A percentile compares a stretch with the other conserved stretches of the same genome.
Conservation (phyloP, 225 moss, liverwort and hornwort genomes). For the Polytrichum formosum region DNA sequence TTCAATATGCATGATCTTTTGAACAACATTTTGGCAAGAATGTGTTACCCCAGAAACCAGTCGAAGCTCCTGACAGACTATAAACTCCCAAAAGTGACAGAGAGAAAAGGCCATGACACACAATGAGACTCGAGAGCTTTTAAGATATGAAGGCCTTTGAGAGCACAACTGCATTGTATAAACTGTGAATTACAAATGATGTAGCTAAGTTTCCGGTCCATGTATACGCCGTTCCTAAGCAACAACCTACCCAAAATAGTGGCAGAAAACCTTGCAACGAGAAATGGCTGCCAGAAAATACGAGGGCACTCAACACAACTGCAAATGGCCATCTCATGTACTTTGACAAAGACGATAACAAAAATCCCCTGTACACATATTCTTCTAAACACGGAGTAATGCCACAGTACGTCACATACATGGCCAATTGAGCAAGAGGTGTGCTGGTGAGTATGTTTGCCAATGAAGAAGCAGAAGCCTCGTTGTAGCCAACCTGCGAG, state of each 20-base stretch:
- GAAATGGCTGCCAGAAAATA: conserved; percentile 65
- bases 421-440: conserved; percentile 25
- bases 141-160: conserved; percentile 27
- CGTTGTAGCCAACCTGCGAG: conserved; percentile 27
- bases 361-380: conserved; percentile 68
- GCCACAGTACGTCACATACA: conserved; percentile 53
- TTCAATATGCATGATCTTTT: too few species aligned
- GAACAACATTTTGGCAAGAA: too few species aligned
- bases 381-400: conserved; percentile 69
- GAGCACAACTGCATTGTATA: conserved; percentile 62
- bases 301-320: conserved; percentile 37
- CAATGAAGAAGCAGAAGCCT: conserved; percentile 9
- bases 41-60: too few species aligned
- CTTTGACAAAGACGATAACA: conserved; percentile 43
- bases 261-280: conserved; percentile 39
- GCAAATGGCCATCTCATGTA: conserved; percentile 56
- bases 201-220: conserved; percentile 61
- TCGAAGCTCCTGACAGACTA: too few species aligned
- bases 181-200: conserved; percentile 49
- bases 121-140: neutral
- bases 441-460: conserved; percentile 30
- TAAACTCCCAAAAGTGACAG: too few species aligned
- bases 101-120: too few species aligned
- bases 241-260: conserved; percentile 56
- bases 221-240: conserved; percentile 47